Percentiles rank a stretch among this genome's conserved stretches.
Conservation (phyloP, 371 early-diverging fungal genomes). For the Actinomucor elegans region DNA sequence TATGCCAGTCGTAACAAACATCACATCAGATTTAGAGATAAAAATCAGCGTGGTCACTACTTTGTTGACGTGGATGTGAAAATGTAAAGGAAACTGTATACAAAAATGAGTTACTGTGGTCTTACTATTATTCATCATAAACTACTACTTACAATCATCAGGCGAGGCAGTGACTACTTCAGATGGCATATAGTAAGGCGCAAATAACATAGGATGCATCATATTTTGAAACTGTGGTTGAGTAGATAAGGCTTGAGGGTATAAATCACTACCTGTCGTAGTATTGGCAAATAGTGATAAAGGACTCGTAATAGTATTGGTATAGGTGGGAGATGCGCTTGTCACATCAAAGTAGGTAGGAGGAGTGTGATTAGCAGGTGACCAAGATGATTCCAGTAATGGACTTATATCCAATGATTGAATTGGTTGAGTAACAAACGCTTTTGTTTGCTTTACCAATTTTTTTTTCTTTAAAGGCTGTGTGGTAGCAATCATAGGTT, state of each 20-base stretch:
- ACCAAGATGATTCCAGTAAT: conserved; percentile 10
- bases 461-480: conserved; percentile 16
- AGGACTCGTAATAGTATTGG: conserved; percentile 4
- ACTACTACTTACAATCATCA: too few species aligned
- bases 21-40: background rate
- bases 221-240: background rate
- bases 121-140: too few species aligned
- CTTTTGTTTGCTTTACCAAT: conserved; percentile 15
- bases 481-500: background rate
- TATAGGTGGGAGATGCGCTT: conserved; percentile 3
- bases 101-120: background rate
- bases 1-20: conserved; percentile 1
- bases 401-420: too few species aligned
- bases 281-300: background rate
- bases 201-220: conserved; percentile 17
- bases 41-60: background rate
- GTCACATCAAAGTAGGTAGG: background rate
- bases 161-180: background rate
- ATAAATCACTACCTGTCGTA: background rate
- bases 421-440: background rate
- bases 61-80: background rate
- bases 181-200: conserved; percentile 11
- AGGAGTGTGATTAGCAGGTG: conserved; percentile 1
- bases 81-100: background rate
- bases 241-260: background rate